Base-by-base conservation (phyloP, 2,329 filamentous ascomycete genomes). In the Spiromastix sp. region DNA sequence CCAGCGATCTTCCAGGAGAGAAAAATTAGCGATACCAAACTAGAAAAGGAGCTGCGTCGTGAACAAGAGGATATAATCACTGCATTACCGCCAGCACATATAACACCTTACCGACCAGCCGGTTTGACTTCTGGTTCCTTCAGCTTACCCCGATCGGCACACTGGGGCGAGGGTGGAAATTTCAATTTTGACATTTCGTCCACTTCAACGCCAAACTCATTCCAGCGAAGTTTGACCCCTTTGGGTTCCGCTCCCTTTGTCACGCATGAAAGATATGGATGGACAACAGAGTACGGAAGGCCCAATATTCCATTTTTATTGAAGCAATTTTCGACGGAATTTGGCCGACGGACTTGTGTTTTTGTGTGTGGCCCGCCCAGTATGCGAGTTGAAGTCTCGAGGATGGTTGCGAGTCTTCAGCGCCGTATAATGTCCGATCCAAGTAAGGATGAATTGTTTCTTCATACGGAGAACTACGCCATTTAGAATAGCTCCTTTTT, bases 391-490 rank as follows among this genome's bases (percentile, higher is more conserved):
- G 85, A 86, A 46, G 87, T 95, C 11, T 79, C 83, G n/a, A 83
- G 77, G 46, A 82, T 84, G 0, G 85, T 94, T 16, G 89, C 89
- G 2, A 66, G 72, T 39, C 63, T 95, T 49, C 89, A 96, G 68
- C 74, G 74, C 17, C 76, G 80, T 57, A 86, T 96, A 32, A 86
- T 85, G 81, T 77, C 73, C 4, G 79, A 85, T 48, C 74, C 79
- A 21, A 71, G 73, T 48, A 72, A 81, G 30, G 87, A 95, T 54
- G 89, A 95, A 70, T 82, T 96, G 36, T 95, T 87, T 57, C 60
- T 95, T 56, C 89, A 95, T 64, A 84, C 87, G 3, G 89, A 96
- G 68, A 95, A 95, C 57, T 95, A 94, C 64, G 84, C 86, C 34
- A 68, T 94, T 42, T 94, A 59, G 70, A 34, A 16, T 38, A 34